Base-by-base conservation (phyloP, 208 protist genomes). In the Leishmania tropica region DNA sequence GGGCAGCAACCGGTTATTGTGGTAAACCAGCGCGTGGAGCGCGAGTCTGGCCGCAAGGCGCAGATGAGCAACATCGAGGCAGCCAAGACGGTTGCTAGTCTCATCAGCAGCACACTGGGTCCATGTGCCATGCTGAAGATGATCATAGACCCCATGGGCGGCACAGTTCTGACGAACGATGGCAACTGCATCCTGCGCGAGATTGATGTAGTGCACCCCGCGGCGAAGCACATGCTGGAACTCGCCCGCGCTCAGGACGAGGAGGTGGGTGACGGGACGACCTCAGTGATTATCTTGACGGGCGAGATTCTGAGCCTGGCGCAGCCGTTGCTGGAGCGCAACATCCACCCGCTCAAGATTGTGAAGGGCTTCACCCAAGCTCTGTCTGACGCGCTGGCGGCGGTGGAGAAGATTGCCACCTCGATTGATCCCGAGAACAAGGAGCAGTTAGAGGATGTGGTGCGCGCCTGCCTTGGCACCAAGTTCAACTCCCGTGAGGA, bases 51-150 rank as follows among this genome's bases (percentile, higher is more conserved):
- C 31, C 93, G 94, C 78, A 99, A 99, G 93, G 99, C 99, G 2
- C 99, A 99, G 92, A 89, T 99, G 76, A 97, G 94, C 81, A 99
- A 99, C 90, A 99, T 99, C 78, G 83, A 97, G 70, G 99, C 99
- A 19, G 99, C 98, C 51, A 99, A 99, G 89, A 98, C 98, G 5
- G 99, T 99, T 21, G 98, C 99, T 47, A 98, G 99, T 81, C 96
- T 99, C 78, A 99, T 99, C 88, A 97, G 99, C 87, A 99, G 99
- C 75, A 99, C 98, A 40, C 93, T 99, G 13, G 99, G 99, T 35
- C 99, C 99, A 65, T 98, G 98, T 70, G 97, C 99, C 54, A 99
- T 99, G 99, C 95, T 99, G 35, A 99, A 99, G 94, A 99, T 99
- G 99, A 99, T 99, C 78, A 92, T 99, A 45, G 99, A 99, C 86